Base-by-base conservation (phyloP, 1,284 basidiomycete species). In the Trametes pubescens region DNA sequence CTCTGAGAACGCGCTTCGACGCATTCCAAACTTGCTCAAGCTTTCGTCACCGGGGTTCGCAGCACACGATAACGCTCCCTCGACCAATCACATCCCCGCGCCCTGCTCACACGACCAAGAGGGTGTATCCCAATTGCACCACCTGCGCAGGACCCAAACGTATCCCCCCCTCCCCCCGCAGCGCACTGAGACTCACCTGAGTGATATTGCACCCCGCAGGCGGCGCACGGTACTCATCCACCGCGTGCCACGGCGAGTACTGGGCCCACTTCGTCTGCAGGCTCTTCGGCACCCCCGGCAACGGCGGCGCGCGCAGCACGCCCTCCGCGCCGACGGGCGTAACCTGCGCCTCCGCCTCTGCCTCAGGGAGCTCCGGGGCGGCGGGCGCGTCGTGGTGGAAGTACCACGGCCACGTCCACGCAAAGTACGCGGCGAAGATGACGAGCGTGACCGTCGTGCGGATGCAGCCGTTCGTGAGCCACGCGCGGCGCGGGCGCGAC, bases 191-290 rank as follows among this genome's bases (percentile, higher is more conserved):
- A 60, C 67, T 62, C 47, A 86, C 88, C 85, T 90, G 70, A 24
- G 79, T 81, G n/a, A 91, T 76, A 35, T 74, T 73, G 72, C 90
- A 91, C 29, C 75, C 73, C 16, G 70, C 65, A 4, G 87, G 87
- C 0, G 84, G 84, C 0, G 73, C 64, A 1, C 65, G 59, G 68
- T 90, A 90, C 21, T 77, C 72, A 3, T 77, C 79, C 10, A 79
- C 78, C 0, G 85, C 73, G 61, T 80, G 84, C 71, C 82, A 90
- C 0, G 89, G 88, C 21, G 86, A 82, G 70, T 89, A 89, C 53
- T 83, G 79, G 6, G 81, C 87, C 88, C 88, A 89, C 6, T 65
- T 67, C 29, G 65, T 65, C 60, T 72, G 71, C 22, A 75, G 62
- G 47, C 60, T 53, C 56, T 69, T 61, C 13, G 73, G 73, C 18